Conservation (phyloP, 225 moss, liverwort and hornwort genomes). For the Pseudisothecium myosuroides region DNA sequence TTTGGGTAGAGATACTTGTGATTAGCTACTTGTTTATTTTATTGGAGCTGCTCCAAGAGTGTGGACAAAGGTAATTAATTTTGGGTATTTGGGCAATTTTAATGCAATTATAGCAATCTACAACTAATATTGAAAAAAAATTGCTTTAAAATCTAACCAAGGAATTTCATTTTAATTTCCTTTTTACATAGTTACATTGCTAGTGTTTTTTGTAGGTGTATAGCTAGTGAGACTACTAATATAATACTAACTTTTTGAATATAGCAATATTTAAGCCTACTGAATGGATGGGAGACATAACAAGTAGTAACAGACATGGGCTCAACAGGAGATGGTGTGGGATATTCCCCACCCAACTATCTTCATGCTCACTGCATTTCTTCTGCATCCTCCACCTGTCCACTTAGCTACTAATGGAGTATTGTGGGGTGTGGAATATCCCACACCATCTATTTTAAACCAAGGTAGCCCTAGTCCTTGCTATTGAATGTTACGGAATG, state of each 20-base stretch:
- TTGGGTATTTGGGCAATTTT: background rate
- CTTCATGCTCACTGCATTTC: too few relatives aligned
- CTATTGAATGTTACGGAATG: too few relatives aligned
- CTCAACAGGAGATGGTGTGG: too few relatives aligned
- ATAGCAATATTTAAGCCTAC: background rate
- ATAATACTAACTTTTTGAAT: background rate
- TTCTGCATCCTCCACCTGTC: too few relatives aligned
- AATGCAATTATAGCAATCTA: rapidly evolving
- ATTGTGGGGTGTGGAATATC: too few relatives aligned
- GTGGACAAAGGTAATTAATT: background rate
- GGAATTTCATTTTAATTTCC: background rate
- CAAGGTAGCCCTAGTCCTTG: too few relatives aligned
- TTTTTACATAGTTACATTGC: background rate
- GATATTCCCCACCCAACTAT: too few relatives aligned
- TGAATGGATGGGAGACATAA: background rate
- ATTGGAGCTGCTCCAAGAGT: background rate
- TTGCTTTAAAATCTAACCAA: background rate
- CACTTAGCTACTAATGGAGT: too few relatives aligned
- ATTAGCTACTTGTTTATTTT: background rate
- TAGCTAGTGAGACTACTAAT: background rate
- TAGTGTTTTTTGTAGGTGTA: too few relatives aligned
- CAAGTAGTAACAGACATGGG: too few relatives aligned
- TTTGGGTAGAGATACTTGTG: background rate
- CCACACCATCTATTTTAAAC: too few relatives aligned
- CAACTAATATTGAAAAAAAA: background rate